Evolutionary conservation across 164 flowering plant species (phyloP), one percentile per base, ranked within the genome.

Genomic region (grape (Vitis vinifera)): DNA sequence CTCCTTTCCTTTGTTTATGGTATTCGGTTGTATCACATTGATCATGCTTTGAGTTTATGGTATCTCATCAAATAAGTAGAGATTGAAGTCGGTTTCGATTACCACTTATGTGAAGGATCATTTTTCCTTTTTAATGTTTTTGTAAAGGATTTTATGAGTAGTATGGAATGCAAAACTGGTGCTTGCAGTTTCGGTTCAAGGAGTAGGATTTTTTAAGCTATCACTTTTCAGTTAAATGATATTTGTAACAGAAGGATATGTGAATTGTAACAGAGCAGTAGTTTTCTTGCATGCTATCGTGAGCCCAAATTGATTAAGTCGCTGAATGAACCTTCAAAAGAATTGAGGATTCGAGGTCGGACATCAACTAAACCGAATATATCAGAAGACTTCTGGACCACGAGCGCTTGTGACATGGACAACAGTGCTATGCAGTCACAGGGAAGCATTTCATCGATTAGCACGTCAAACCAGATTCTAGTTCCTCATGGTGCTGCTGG

Each of bases 401-500:
- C 81, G 15, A 85, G 88, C 66, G 69, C 82, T 0, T 69, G 71
- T 68, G 86, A 85, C n/a, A 83, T 87, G 90, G 90, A 87, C 48
- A 78, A 81, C 66, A 82, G 82, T 67, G 83, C 84, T 19, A 75
- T 71, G 53, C 85, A 77, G 76, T 87, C 90, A 68, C 84, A 71
- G 55, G 84, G 85, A 79, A 85, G 91, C 78, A 78, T 85, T 12
- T 85, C 90, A 50, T 83, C 91, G 50, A 79, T 75, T 6, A 82
- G 85, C 73, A 66, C 78, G 55, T 73, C 67, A 55, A 75, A 77
- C 51, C 88, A 78, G 63, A 68, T 65, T 17, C 73, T 73, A 60
- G 88, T 79, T 71, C 67, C 80, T 14, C 74, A 71, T 62, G 73
- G 69, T 47, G 75, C 73, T 58, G 75, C 79, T 4, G 59, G 71